phyloP scores from a whole-genome alignment of 257 asterid species.

The Datura wrightii region DNA sequence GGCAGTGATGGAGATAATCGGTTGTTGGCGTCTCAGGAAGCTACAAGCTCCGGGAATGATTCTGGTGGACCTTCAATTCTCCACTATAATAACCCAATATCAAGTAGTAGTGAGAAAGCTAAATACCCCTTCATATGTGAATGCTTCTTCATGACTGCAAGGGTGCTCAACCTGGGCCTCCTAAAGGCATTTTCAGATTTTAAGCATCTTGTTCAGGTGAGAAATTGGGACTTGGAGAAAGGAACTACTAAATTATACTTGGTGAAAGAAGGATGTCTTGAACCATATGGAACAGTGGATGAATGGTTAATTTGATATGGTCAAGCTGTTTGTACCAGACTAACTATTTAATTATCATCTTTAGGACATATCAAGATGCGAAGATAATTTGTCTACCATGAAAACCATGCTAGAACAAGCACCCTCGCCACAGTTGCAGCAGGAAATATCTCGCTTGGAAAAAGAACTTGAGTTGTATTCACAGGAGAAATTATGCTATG shows the following conservation, averaged over 20 bases:
- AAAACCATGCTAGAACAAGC: slow-evolving; percentile 81
- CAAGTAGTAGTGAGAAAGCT: slow-evolving; percentile 54
- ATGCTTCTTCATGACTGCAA: slow-evolving; percentile 98
- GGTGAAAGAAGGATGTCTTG: slow-evolving; percentile 25
- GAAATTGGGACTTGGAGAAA: slow-evolving; percentile 11
- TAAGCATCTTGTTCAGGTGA: slow-evolving; percentile 95
- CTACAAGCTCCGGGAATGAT: slow-evolving; percentile 67
- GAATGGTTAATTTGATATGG: neutral
- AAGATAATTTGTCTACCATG: slow-evolving; percentile 76
- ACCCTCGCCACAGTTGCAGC: slow-evolving; percentile 79
- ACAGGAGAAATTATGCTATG: slow-evolving; percentile 89
- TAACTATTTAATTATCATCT: slow-evolving; percentile 37
- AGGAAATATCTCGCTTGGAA: slow-evolving; percentile 78
- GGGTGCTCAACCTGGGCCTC: slow-evolving; percentile 91
- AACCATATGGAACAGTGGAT: slow-evolving; percentile 10
- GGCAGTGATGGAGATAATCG: slow-evolving; percentile 60
- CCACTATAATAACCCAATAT: slow-evolving; percentile 43
- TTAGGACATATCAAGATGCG: slow-evolving; percentile 91
- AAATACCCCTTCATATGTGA: slow-evolving; percentile 91
- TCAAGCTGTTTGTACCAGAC: slow-evolving; percentile 15
- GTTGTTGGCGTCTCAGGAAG: slow-evolving; percentile 70
- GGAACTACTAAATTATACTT: slow-evolving; percentile 17
- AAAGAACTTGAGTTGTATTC: slow-evolving; percentile 76
- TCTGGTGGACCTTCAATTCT: slow-evolving; percentile 49
- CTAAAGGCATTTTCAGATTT: slow-evolving; percentile 94